phyloP scores from a whole-genome alignment of 1,139 yeast species.

The Suhomyces bokatorum region DNA sequence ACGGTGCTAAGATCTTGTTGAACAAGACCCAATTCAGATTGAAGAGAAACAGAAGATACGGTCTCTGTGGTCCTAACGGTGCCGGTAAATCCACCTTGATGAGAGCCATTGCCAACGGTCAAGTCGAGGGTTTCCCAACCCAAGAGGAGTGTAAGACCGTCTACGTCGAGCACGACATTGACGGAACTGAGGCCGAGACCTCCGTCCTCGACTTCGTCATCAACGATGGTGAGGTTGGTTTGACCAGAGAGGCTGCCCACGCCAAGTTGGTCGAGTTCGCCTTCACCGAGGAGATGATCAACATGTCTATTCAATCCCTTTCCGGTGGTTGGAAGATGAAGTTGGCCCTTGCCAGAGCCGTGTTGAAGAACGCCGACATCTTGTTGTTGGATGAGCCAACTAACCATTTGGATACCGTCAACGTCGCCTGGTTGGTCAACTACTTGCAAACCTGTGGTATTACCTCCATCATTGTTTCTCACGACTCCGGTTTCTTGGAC shows the following conservation, averaged over 20 bases:
- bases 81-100: slow-evolving; percentile 99
- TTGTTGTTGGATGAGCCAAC: slow-evolving; percentile 99
- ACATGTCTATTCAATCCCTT: slow-evolving; percentile 90
- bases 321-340: slow-evolving; percentile 99
- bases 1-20: slow-evolving; percentile 99
- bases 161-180: slow-evolving; percentile 99
- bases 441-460: slow-evolving; percentile 98
- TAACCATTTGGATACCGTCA: slow-evolving; percentile 98
- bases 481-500: slow-evolving; percentile 99
- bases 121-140: slow-evolving; percentile 99
- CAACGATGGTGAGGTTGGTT: slow-evolving; percentile 79
- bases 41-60: slow-evolving; percentile 99
- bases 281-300: slow-evolving; percentile 89
- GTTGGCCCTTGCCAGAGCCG: slow-evolving; percentile 98
- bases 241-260: slow-evolving; percentile 64
- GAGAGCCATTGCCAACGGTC: slow-evolving; percentile 99
- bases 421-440: slow-evolving; percentile 99
- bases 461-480: slow-evolving; percentile 97
- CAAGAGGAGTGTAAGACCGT: slow-evolving; percentile 98
- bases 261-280: slow-evolving; percentile 82
- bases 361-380: slow-evolving; percentile 97
- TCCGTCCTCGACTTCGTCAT: slow-evolving; percentile 88
- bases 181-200: slow-evolving; percentile 96
- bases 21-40: slow-evolving; percentile 99
- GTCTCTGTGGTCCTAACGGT: slow-evolving; percentile 99